These are phyloP conservation scores for Suillus spraguei DNA, from an alignment of 768 basidiomycete genomes.

Conservation along the genomic window DNA sequence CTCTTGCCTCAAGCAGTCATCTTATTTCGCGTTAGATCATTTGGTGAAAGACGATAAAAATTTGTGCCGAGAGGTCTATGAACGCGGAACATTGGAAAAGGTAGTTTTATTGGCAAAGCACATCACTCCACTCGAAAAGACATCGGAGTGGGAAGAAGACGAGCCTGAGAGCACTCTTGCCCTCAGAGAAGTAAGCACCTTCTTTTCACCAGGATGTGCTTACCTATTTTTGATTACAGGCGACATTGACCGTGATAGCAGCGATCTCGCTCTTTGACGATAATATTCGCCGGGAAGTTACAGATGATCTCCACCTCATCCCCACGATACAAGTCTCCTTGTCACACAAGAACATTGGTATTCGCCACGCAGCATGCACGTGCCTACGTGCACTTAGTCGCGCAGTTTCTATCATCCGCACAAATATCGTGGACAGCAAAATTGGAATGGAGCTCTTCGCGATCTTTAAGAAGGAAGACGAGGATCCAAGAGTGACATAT, in stretches of 20 bases:
- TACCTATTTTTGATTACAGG: constrained; percentile 42
- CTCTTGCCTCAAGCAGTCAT: neutral
- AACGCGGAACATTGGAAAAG: constrained; percentile 65
- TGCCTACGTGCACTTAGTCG: constrained; percentile 80
- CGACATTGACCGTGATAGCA: constrained; percentile 72
- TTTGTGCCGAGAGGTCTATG: constrained; percentile 67
- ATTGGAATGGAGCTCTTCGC: constrained; percentile 72
- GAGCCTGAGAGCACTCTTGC: constrained; percentile 58
- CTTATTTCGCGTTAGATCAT: constrained; percentile 43
- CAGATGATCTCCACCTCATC: constrained; percentile 59
- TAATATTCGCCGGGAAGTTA: constrained; percentile 68
- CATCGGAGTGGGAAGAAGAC: constrained; percentile 64
- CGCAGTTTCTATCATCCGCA: constrained; percentile 77
- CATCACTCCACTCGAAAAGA: constrained; percentile 52
- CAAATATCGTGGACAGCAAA: constrained; percentile 82
- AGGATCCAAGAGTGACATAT: constrained; percentile 70
- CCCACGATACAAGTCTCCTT: constrained; percentile 58
- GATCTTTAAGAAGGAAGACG: constrained; percentile 55
- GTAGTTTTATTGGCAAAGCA: constrained; percentile 53
- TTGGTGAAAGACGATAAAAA: constrained; percentile 72
- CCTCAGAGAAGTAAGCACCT: constrained; percentile 61
- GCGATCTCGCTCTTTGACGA: constrained; percentile 73
- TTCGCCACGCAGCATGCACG: constrained; percentile 87
- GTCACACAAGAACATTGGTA: constrained; percentile 64
- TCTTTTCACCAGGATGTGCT: constrained; percentile 3